A percentile compares a stretch with the other conserved stretches of the same genome.
Evolutionary conservation across 1,139 yeast genomes (phyloP).

Genomic region (Geotrichum restrictum): DNA sequence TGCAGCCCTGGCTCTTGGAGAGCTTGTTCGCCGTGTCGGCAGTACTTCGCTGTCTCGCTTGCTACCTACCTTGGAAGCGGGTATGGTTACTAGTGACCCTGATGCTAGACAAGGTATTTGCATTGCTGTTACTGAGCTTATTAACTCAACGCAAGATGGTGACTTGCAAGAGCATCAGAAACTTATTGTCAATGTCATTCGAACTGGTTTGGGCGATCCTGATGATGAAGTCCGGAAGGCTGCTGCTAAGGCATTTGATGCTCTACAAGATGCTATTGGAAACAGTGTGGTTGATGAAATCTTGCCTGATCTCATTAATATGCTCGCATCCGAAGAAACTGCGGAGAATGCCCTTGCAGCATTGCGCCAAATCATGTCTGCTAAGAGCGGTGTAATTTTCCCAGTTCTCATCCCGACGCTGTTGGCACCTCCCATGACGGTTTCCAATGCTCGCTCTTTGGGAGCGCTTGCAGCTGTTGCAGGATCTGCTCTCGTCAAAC

Average conservation of each 20-base stretch:
- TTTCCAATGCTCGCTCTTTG: constrained; percentile 79
- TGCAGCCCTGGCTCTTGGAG: constrained; percentile 94
- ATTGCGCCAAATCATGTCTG: constrained; percentile 85
- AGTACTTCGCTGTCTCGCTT: constrained; percentile 79
- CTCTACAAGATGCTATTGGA: constrained; percentile 76
- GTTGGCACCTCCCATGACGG: constrained; percentile 74
- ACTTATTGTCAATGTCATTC: constrained; percentile 67
- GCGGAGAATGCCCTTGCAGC: constrained; percentile 83
- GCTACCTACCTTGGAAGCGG: constrained; percentile 75
- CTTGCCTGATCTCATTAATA: constrained; percentile 72
- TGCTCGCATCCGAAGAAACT: constrained; percentile 53
- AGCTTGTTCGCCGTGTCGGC: constrained; percentile 92
- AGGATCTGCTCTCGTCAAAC: constrained; percentile 72
- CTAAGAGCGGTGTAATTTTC: constrained; percentile 86
- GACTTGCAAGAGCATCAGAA: constrained; percentile 64
- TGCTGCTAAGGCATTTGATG: constrained; percentile 88
- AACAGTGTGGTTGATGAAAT: constrained; percentile 83
- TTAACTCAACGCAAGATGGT: constrained; percentile 65
- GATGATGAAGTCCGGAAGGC: constrained; percentile 76
- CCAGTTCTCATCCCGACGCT: constrained; percentile 88
- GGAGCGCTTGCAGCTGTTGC: constrained; percentile 90
- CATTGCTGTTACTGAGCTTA: constrained; percentile 82
- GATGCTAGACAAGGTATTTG: constrained; percentile 95
- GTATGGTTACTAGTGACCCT: constrained; percentile 56
- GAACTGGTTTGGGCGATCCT: constrained; percentile 73